A percentile compares a stretch with the other conserved stretches of the same genome.
Conservation (phyloP, 345 rosid genomes). For the Eucalyptus urophylla region DNA sequence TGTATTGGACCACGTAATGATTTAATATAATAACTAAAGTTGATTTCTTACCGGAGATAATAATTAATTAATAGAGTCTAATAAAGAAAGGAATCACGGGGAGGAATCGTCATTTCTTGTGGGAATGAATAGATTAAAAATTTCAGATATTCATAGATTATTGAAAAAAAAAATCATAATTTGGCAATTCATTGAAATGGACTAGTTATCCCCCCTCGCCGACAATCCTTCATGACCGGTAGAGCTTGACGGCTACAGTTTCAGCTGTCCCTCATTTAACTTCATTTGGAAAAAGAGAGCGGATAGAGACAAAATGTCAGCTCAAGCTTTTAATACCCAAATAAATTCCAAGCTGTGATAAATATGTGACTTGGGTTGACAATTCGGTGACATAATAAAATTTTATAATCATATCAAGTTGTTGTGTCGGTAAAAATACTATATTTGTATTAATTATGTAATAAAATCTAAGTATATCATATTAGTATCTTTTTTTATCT, state of each 20-base stretch:
- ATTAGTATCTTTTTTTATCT: not conserved
- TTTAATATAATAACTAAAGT: not conserved
- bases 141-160: not conserved
- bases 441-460: too few relatives aligned
- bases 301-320: not conserved
- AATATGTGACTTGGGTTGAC: not conserved
- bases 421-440: not conserved
- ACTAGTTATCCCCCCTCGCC: not conserved
- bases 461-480: not conserved
- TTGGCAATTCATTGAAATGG: not conserved
- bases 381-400: not conserved
- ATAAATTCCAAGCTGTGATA: not conserved
- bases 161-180: not conserved
- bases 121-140: not conserved
- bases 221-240: not conserved
- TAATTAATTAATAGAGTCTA: not conserved
- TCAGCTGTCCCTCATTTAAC: not conserved
- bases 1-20: not conserved
- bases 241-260: not conserved
- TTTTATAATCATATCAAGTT: not conserved
- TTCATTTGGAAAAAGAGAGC: not conserved
- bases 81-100: not conserved
- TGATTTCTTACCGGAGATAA: not conserved
- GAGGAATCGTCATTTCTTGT: not conserved
- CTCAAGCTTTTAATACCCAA: not conserved